phyloP scores from a whole-genome alignment of 768 basidiomycete genomes.

The Cubamyces lactineus region DNA sequence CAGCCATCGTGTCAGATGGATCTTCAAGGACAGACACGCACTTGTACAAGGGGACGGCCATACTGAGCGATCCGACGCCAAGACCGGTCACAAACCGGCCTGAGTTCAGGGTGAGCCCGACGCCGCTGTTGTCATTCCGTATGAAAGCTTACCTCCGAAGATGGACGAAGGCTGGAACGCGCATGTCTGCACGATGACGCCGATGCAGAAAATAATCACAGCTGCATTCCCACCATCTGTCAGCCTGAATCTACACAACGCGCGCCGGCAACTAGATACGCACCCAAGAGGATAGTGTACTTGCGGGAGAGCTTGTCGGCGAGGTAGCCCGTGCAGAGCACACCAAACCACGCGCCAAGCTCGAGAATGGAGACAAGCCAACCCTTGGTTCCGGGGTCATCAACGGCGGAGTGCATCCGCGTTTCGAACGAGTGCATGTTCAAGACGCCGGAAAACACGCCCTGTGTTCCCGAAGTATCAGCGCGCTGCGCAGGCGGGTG shows the following conservation, averaged over 20 bases:
- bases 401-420: conserved; percentile 60
- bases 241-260: background rate
- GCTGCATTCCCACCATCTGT: conserved; percentile 22
- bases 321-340: conserved; percentile 70
- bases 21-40: conserved; percentile 13
- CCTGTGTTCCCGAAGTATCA: conserved; percentile 40
- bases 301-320: conserved; percentile 77
- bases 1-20: background rate
- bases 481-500: conserved; percentile 8
- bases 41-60: conserved; percentile 85
- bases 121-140: background rate
- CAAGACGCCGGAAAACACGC: conserved; percentile 78
- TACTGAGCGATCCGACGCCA: conserved; percentile 79
- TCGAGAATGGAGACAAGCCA: conserved; percentile 78
- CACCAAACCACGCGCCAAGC: conserved; percentile 77
- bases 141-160: conserved; percentile 52
- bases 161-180: conserved; percentile 62
- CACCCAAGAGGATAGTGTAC: conserved; percentile 67
- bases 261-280: conserved; percentile 15
- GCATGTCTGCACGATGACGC: conserved; percentile 74
- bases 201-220: conserved; percentile 42
- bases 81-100: conserved; percentile 79
- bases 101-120: conserved; percentile 8
- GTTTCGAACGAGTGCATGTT: conserved; percentile 56
- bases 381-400: conserved; percentile 57